These are phyloP conservation scores for Sphaerobolus stellatus DNA, from an alignment of 1,284 basidiomycete genomes.

Conservation along the genomic window DNA sequence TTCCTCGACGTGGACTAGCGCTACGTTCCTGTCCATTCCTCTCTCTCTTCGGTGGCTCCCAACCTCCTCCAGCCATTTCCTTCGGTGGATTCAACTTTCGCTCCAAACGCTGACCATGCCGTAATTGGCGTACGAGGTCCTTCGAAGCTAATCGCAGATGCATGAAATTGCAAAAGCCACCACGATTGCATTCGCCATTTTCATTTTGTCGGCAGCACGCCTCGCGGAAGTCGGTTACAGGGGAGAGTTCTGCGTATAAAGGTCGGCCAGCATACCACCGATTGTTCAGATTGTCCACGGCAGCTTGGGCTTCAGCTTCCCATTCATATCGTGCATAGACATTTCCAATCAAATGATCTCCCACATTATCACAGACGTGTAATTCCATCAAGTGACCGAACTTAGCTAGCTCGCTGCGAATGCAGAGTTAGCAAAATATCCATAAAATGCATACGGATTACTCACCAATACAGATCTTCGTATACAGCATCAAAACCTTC, in stretches of 20 bases:
- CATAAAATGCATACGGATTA: constrained; percentile 7
- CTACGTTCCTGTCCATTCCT: constrained; percentile 65
- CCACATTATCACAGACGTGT: constrained; percentile 99
- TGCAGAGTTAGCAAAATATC: background rate
- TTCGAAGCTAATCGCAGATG: constrained; percentile 87
- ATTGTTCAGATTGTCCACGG: constrained; percentile 91
- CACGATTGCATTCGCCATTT: constrained; percentile 93
- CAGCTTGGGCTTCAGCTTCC: constrained; percentile 95
- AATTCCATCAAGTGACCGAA: constrained; percentile 95
- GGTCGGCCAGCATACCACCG: constrained; percentile 98
- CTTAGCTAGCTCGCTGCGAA: constrained; percentile 74
- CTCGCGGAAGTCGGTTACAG: constrained; percentile 98
- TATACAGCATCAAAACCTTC: constrained; percentile 97
- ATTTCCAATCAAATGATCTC: constrained; percentile 97
- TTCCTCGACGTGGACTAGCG: constrained; percentile 64
- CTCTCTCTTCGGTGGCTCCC: constrained; percentile 67
- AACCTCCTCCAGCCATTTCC: constrained; percentile 63
- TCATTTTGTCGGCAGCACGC: constrained; percentile 99
- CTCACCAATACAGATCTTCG: constrained; percentile 83
- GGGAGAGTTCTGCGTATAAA: constrained; percentile 96
- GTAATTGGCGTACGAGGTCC: constrained; percentile 75
- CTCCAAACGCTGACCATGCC: constrained; percentile 82
- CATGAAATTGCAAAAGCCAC: constrained; percentile 99
- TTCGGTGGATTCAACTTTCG: constrained; percentile 70
- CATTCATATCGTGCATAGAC: constrained; percentile 98